phyloP scores from a whole-genome alignment of 2,329 filamentous ascomycete species.

The Pezicula rhizophila region DNA sequence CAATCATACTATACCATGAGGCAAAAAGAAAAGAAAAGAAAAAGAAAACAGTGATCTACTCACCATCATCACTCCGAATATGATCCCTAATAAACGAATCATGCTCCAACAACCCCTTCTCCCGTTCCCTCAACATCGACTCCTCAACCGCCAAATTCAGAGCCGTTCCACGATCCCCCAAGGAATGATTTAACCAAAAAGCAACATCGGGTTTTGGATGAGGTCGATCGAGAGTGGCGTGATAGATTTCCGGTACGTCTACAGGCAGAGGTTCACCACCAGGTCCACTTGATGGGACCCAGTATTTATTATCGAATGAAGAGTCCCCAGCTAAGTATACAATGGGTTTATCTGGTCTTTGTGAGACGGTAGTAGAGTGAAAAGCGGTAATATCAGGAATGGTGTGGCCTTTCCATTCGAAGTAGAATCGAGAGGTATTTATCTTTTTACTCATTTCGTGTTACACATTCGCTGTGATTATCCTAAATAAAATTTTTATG shows the following conservation, averaged over 20 bases:
- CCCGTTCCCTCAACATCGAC: slow-evolving; percentile 7
- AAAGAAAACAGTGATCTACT: no score
- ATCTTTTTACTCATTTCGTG: slow-evolving; percentile 9
- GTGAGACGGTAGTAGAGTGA: slow-evolving; percentile 3
- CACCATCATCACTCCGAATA: slow-evolving; percentile 6
- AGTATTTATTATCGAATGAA: slow-evolving; percentile 14
- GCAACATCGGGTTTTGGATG: slow-evolving; percentile 13
- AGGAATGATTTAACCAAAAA: slow-evolving; percentile 14
- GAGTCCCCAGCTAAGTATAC: slow-evolving; percentile 13
- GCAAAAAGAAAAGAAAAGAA: no score
- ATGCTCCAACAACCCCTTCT: slow-evolving; percentile 6
- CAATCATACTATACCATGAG: no score
- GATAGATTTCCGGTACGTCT: slow-evolving; percentile 11
- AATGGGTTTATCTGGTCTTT: slow-evolving; percentile 9
- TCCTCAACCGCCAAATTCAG: slow-evolving; percentile 13
- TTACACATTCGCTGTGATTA: background rate
- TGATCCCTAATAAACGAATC: slow-evolving; percentile 12
- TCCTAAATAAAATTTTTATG: no score
- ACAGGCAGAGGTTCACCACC: slow-evolving; percentile 9
- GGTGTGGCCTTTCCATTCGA: slow-evolving; percentile 10
- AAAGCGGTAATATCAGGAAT: slow-evolving; percentile 10
- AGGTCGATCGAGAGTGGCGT: slow-evolving; percentile 8
- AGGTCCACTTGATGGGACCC: slow-evolving; percentile 11
- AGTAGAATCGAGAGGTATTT: slow-evolving; percentile 12
- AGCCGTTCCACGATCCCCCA: slow-evolving; percentile 7